Evolutionary conservation across 1,284 basidiomycete genomes (phyloP).

Genomic region (Kwoniella shivajii): DNA sequence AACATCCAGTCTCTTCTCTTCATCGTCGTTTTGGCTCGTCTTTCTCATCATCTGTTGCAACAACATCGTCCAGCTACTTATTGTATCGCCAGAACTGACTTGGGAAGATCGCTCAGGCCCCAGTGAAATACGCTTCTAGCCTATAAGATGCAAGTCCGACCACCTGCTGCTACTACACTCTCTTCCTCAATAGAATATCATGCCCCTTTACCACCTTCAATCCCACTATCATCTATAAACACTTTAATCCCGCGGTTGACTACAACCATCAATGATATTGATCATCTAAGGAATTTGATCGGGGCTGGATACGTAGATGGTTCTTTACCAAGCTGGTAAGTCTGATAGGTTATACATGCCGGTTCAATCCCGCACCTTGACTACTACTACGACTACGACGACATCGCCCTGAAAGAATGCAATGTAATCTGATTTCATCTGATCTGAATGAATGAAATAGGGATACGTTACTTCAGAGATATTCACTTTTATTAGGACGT

Average conservation of each 20-base stretch:
- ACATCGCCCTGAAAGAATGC: neutral
- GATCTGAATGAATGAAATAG: conserved; percentile 22
- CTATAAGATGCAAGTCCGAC: neutral
- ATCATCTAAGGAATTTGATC: conserved; percentile 35
- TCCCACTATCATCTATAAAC: conserved; percentile 36
- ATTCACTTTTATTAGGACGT: conserved; percentile 43
- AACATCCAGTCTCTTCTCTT: no score
- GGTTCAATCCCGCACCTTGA: no score
- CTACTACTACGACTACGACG: neutral
- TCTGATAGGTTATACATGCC: no score
- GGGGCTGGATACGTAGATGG: conserved; percentile 37
- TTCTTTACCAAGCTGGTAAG: conserved; percentile 47
- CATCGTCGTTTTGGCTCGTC: neutral
- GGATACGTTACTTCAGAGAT: conserved; percentile 46
- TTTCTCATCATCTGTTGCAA: neutral
- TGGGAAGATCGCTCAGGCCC: no score
- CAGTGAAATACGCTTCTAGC: no score
- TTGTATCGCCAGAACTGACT: no score
- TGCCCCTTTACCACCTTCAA: conserved; percentile 31
- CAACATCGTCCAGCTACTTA: no score
- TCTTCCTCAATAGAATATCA: conserved; percentile 15
- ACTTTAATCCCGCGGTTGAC: conserved; percentile 43
- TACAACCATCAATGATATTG: conserved; percentile 50
- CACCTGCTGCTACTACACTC: neutral
- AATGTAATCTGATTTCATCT: neutral